These are phyloP conservation scores for Syncephalastrum monosporum DNA, from an alignment of 371 early-diverging fungal species.

Conservation along the genomic window DNA sequence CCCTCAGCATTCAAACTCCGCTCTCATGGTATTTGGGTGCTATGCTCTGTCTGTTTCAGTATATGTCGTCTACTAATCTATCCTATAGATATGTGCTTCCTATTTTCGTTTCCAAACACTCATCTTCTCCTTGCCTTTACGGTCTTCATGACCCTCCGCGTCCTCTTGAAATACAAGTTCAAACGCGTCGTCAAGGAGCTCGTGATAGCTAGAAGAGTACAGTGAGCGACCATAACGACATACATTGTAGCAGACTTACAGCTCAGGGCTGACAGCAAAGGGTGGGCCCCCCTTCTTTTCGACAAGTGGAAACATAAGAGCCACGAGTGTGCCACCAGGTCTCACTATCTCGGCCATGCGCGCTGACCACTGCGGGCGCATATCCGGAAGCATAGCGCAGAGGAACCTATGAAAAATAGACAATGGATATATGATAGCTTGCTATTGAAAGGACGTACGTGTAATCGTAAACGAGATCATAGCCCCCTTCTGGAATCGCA, in stretches of 20 bases:
- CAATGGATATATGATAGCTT: not conserved
- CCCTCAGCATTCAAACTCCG: too few relatives aligned
- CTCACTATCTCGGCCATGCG: constrained; percentile 69
- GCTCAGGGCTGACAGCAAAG: constrained; percentile 54
- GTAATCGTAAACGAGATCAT: constrained; percentile 82
- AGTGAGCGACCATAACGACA: not conserved
- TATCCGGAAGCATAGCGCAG: constrained; percentile 75
- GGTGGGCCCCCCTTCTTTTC: constrained; percentile 65
- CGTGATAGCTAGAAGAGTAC: constrained; percentile 35
- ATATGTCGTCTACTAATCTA: too few relatives aligned
- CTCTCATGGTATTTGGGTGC: too few relatives aligned
- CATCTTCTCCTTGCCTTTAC: constrained; percentile 58
- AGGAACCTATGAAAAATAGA: constrained; percentile 56
- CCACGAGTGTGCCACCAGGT: constrained; percentile 77
- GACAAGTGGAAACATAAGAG: constrained; percentile 78
- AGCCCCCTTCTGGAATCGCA: constrained; percentile 52
- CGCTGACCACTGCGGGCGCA: constrained; percentile 70
- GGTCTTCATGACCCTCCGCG: constrained; percentile 50
- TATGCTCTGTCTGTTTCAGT: too few relatives aligned
- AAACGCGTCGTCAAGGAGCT: constrained; percentile 50
- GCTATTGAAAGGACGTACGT: constrained; percentile 49
- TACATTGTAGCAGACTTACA: constrained; percentile 28
- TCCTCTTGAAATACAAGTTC: constrained; percentile 54
- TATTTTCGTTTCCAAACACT: constrained; percentile 53
- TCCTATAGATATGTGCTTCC: not conserved